phyloP scores from a whole-genome alignment of 441 rosid genomes.

The Erysimum cheiri region DNA sequence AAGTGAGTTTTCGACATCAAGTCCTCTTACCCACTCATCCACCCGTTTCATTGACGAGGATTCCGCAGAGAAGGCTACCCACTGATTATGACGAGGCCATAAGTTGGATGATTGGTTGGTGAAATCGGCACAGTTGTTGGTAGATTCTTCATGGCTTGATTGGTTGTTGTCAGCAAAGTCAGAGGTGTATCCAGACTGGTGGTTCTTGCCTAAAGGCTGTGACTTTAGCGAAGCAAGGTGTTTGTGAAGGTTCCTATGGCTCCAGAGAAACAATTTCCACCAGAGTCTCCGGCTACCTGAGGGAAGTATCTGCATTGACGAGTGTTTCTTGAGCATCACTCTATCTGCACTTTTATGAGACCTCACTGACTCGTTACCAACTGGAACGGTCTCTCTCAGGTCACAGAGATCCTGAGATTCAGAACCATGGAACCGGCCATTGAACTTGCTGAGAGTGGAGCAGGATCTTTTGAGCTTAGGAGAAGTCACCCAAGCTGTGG shows the following conservation, averaged over 20 bases:
- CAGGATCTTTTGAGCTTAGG: conserved; percentile 86
- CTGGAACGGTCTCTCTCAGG: conserved; percentile 42
- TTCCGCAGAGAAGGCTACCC: conserved; percentile 81
- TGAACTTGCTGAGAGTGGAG: conserved; percentile 62
- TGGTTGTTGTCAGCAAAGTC: conserved; percentile 70
- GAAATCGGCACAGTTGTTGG: conserved; percentile 47
- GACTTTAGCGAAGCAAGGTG: conserved; percentile 49
- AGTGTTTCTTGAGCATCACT: conserved; percentile 92
- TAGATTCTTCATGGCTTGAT: conserved; percentile 55
- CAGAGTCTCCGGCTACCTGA: conserved; percentile 80
- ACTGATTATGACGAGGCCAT: conserved; percentile 79
- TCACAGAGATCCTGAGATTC: conserved; percentile 48
- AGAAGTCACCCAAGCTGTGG: conserved; percentile 62
- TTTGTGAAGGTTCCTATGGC: conserved; percentile 83
- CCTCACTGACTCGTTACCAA: conserved; percentile 61
- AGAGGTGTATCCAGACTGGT: conserved; percentile 83
- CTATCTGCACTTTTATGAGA: conserved; percentile 78
- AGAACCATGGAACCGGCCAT: conserved; percentile 47
- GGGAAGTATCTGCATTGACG: conserved; percentile 92
- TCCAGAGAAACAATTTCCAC: conserved; percentile 97
- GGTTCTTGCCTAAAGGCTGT: conserved; percentile 49
- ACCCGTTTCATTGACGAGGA: conserved; percentile 77
- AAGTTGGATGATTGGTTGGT: conserved; percentile 49
- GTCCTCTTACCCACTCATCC: conserved; percentile 83
- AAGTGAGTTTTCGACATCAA: conserved; percentile 46